Evolutionary conservation across 768 basidiomycete species (phyloP).

Genomic region (Mycena kentingensis): DNA sequence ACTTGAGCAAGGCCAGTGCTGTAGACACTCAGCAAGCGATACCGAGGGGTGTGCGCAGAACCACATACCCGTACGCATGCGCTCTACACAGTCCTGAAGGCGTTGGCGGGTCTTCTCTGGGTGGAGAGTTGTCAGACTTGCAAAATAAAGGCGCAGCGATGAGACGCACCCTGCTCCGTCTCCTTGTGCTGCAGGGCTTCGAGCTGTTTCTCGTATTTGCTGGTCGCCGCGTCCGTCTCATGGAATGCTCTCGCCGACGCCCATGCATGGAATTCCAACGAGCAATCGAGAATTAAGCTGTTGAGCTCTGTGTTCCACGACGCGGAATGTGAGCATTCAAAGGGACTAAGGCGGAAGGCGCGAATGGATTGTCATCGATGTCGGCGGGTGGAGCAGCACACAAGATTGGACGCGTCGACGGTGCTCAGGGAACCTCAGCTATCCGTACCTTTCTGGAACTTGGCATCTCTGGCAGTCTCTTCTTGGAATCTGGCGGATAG

Average conservation of each 20-base stretch:
- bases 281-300: conserved; percentile 33
- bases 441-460: conserved; percentile 38
- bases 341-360: too few species aligned
- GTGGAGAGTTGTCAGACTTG: neutral
- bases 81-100: conserved; percentile 30
- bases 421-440: conserved; percentile 10
- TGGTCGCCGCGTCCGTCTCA: conserved; percentile 32
- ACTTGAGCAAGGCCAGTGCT: too few species aligned
- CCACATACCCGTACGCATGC: conserved; percentile 37
- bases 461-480: conserved; percentile 34
- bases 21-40: too few species aligned
- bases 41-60: too few species aligned
- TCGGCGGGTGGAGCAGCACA: neutral
- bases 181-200: conserved; percentile 30
- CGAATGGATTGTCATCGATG: too few species aligned
- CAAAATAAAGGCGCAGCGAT: neutral
- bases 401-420: too few species aligned
- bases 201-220: conserved; percentile 31
- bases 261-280: conserved; percentile 41
- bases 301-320: conserved; percentile 30
- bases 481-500: too few species aligned
- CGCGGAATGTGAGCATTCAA: too few species aligned
- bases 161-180: conserved; percentile 38
- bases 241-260: conserved; percentile 34
- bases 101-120: conserved; percentile 33